phyloP scores from a whole-genome alignment of 208 protist genomes.

The Leishmania aethiopica region DNA sequence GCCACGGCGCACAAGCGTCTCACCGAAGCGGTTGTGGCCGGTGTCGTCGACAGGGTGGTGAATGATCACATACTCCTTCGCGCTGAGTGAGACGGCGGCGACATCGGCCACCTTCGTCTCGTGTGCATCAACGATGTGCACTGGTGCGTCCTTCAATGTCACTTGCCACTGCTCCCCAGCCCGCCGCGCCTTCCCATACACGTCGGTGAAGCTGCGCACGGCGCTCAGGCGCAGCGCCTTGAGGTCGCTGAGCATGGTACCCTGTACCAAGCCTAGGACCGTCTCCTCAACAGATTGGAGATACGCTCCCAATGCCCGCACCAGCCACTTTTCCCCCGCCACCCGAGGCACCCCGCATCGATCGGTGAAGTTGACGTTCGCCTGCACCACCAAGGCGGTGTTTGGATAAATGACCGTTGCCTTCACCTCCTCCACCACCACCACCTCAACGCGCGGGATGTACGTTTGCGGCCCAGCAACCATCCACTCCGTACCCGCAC shows the following conservation, averaged over 20 bases:
- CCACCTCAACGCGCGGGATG: constrained; percentile 86
- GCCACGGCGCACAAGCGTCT: constrained; percentile 85
- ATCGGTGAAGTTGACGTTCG: constrained; percentile 79
- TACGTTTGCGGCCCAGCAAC: constrained; percentile 92
- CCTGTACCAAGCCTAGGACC: constrained; percentile 68
- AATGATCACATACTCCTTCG: constrained; percentile 94
- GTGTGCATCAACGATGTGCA: constrained; percentile 87
- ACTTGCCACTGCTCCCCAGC: constrained; percentile 92
- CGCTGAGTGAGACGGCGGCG: constrained; percentile 78
- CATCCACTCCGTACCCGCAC: constrained; percentile 93
- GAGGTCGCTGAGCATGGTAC: constrained; percentile 76
- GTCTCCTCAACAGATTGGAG: constrained; percentile 89
- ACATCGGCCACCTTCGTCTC: constrained; percentile 81
- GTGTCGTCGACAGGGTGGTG: constrained; percentile 81
- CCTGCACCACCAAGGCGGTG: constrained; percentile 85
- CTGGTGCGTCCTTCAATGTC: constrained; percentile 74
- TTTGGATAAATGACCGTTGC: constrained; percentile 83
- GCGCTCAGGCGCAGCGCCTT: constrained; percentile 87
- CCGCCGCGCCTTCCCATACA: constrained; percentile 72
- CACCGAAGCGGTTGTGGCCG: constrained; percentile 81
- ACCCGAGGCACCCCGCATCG: constrained; percentile 51
- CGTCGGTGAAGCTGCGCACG: constrained; percentile 75
- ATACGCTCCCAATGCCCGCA: constrained; percentile 82
- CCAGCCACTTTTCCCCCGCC: constrained; percentile 92
- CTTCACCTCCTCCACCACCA: constrained; percentile 68